Base-by-base conservation (phyloP, 2,329 filamentous ascomycete species). In the Botrytis squamosa region DNA sequence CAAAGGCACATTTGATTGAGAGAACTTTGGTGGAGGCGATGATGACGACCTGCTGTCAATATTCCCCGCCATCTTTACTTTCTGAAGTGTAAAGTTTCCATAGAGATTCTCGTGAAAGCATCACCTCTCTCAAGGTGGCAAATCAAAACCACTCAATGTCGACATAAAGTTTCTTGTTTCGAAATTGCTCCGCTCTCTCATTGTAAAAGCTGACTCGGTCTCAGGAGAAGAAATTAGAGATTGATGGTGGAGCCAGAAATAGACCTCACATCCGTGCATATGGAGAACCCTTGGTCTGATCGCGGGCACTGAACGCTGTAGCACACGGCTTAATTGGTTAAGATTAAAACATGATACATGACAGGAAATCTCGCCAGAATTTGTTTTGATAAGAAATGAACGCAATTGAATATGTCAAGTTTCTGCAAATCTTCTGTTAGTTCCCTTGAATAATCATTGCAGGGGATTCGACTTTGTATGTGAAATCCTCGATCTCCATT, bases 161-260 rank as follows among this genome's bases (percentile, higher is more conserved):
- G 36, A 40, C 40, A 36, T 22, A 8, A 20, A 57, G 36, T 71
- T 29, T 52, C 46, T 46, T 57, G 44, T 66, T 71, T 66, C 44
- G 14, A 7, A 44, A 44, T 42, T n/a, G 36, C 49, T 5, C 66
- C 18, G 55, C 20, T 25, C 22, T 33, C 33, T 46, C n/a, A 71
- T 46, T 33, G 25, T 71, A 8, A 55, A 57, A 57, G 29, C 46
- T 33, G 60, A 18, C 40, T 25, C 29, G 33, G 63, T 64, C 20
- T 67, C 66, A 74, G 59, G 73, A 75, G 44, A 73, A 16, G 60
- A 75, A 75, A 70, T 75, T 36, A 66, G 9, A 66, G 33, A 55
- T 67, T 55, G 74, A 18, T 73, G 72, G 62, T 70, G 74, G 72
- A 16, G 73, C 68, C 59, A 70, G 36, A 60, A 70, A 60, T 42